Evolutionary conservation across 192 early-diverging fungal genomes (phyloP), one percentile per base, ranked within the genome.

Genomic region (Mortierella alpina): DNA sequence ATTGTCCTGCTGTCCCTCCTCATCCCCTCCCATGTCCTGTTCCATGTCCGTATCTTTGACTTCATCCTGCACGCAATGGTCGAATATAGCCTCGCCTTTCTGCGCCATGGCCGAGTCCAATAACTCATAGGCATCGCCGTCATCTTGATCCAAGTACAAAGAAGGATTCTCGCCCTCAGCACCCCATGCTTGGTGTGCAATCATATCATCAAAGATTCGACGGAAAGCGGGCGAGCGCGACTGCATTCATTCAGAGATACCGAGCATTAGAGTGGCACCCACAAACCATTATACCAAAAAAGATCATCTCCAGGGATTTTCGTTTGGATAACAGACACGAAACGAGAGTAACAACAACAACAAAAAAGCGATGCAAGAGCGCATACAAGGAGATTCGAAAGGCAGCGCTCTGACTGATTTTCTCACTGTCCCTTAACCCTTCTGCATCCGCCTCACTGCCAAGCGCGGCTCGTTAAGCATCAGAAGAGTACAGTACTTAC

Each of bases 191-290:
- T 50, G 40, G 12, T 53, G 49, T 4, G 5, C 18, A 0, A 52
- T 18, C 71, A 73, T 73, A 1, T 73, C 54, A n/a, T 51, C 56
- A 50, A 66, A 59, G 22, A 65, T 73, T 11, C 22, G 20, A 4
- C 48, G 39, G 45, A 73, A 66, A 1, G 57, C 45, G 1, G 56
- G 54, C 10, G 55, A 66, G 1, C 71, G 71, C 1, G 61, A 57
- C 71, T 73, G 60, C 14, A 41, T 40, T 31, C 31, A 31, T 31
- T 3, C 1, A 31, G 31, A 31, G 31, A 31, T 31, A 31, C 3
- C 31, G 31, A 31, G 31, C 31, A 31, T 31, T 31, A 31, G 31
- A 31, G 31, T 31, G 31, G 31, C 31, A 31, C 31, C 31, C 31
- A 31, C 31, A n/a, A n/a, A n/a, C n/a, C n/a, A n/a, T n/a, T n/a